Base-by-base conservation (phyloP, 2,329 filamentous ascomycete genomes). In the Pseudocercospora fijiensis region DNA sequence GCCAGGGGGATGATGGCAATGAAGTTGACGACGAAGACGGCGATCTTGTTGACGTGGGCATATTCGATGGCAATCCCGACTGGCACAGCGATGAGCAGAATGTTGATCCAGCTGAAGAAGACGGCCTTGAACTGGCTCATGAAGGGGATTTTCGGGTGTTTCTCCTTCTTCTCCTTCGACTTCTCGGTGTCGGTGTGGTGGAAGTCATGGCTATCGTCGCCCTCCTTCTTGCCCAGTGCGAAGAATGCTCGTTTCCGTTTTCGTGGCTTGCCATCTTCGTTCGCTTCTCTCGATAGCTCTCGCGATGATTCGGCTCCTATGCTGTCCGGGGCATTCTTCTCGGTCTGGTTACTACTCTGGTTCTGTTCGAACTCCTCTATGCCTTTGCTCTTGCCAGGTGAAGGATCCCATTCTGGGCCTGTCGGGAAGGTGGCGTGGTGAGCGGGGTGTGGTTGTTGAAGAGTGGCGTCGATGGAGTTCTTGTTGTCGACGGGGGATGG, bases 1-100 rank as follows among this genome's bases (percentile, higher is more conserved):
- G 94, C 94, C 45, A 97, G 83, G 0, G 93, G 93, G 64, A 97
- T 88, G 70, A 97, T 96, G 65, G 93, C 94, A 67, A 97, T 85
- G 73, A 97, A 97, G 80, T 97, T 97, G 78, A 97, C 85, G 61
- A 93, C 86, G 73, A 97, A 97, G 53, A 76, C 70, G 20, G 83
- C 84, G 63, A 89, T 82, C 2, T 83, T 81, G 72, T 84, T 81
- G 58, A 90, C 79, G 10, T 79, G n/a, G 18, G 86, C 78, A 73
- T 89, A 92, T 71, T 90, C 86, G 58, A 94, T 76, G 1, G 85
- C 90, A 71, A 96, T 78, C 58, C 93, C 93, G 33, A 87, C 85
- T 0, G 93, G 93, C 0, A 90, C 92, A 22, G 88, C 87, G 16
- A 96, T 58, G 22, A 96, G 80, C 26, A 97, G 79, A 24, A 96